A percentile compares a stretch with the other conserved stretches of the same genome.
These are phyloP conservation scores for Carex pumila DNA, from an alignment of 176 grass and related monocot species.

Conservation along the genomic window DNA sequence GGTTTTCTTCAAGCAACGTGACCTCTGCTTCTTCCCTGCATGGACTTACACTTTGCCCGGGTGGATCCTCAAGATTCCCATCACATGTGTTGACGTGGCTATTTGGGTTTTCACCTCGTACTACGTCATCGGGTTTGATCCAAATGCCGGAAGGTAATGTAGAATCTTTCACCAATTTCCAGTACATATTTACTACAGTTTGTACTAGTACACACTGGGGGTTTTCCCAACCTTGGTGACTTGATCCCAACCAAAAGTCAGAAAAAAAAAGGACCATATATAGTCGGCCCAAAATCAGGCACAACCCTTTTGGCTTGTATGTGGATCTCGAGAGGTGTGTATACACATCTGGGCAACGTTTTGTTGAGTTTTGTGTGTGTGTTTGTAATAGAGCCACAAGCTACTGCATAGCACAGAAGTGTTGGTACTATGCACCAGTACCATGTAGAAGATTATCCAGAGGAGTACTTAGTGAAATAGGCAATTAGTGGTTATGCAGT, in stretches of 20 bases:
- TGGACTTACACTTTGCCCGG: constrained; percentile 84
- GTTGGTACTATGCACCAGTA: no score
- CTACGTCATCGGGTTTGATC: constrained; percentile 92
- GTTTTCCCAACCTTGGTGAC: background rate
- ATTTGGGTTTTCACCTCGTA: constrained; percentile 80
- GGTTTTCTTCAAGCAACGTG: constrained; percentile 91
- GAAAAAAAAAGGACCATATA: background rate
- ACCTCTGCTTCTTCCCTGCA: constrained; percentile 82
- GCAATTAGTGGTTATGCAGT: no score
- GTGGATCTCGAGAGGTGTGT: background rate
- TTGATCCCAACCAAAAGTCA: background rate
- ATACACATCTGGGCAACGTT: background rate
- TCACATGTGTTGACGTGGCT: constrained; percentile 55
- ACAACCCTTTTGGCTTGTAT: background rate
- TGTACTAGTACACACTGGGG: background rate
- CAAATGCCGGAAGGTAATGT: constrained; percentile 69
- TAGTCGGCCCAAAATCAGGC: background rate
- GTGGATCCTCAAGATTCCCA: constrained; percentile 82
- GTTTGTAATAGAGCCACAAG: no score
- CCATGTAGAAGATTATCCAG: no score
- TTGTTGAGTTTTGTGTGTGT: background rate
- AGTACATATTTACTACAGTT: background rate
- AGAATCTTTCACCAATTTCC: background rate
- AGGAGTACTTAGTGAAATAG: no score
- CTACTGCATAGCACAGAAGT: no score